Conservation (phyloP, 1,139 yeast genomes). For the Yamadazyma triangularis region DNA sequence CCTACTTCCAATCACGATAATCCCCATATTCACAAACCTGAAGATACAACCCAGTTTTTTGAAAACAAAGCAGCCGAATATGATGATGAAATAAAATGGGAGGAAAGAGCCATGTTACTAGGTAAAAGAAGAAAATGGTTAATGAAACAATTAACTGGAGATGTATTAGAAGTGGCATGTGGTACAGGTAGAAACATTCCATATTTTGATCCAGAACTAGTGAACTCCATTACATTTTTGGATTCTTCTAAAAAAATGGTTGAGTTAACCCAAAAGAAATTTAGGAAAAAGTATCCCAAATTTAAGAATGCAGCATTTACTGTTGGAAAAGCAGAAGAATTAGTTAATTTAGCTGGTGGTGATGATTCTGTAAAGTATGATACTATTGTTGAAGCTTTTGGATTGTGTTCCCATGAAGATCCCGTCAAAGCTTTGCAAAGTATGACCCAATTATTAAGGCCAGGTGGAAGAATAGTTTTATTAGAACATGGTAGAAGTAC, state of each 20-base stretch:
- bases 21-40: slow-evolving; percentile 54
- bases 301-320: slow-evolving; percentile 77
- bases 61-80: slow-evolving; percentile 76
- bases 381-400: slow-evolving; percentile 90
- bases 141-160: slow-evolving; percentile 76
- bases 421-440: slow-evolving; percentile 79
- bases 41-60: slow-evolving; percentile 81
- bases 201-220: slow-evolving; percentile 55
- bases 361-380: slow-evolving; percentile 61
- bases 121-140: slow-evolving; percentile 82
- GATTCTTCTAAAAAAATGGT: slow-evolving; percentile 87
- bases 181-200: slow-evolving; percentile 94
- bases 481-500: slow-evolving; percentile 91
- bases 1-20: slow-evolving; percentile 25
- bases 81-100: slow-evolving; percentile 80
- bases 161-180: slow-evolving; percentile 89
- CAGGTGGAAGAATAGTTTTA: slow-evolving; percentile 83
- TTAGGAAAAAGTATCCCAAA: slow-evolving; percentile 59
- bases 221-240: slow-evolving; percentile 74
- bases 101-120: slow-evolving; percentile 77
- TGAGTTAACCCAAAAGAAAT: slow-evolving; percentile 73
- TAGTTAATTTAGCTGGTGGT: slow-evolving; percentile 50
- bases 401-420: slow-evolving; percentile 91
- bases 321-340: slow-evolving; percentile 88
- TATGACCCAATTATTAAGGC: slow-evolving; percentile 68